Evolutionary conservation across 2,329 filamentous ascomycete species (phyloP).

Genomic region (Ceratocystis colombiana): DNA sequence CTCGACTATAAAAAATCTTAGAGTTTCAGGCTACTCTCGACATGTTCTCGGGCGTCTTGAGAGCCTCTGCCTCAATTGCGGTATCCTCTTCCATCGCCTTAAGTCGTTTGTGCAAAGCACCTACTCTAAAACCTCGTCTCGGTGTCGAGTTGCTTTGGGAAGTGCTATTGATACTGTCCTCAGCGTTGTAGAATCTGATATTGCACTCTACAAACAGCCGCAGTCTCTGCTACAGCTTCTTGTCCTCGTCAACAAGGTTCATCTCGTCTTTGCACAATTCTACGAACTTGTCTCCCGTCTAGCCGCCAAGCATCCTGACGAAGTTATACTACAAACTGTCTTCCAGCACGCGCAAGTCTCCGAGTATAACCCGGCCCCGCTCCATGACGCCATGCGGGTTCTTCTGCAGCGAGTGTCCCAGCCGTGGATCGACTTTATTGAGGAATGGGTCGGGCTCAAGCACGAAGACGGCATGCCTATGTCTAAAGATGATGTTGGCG

Average conservation of each 20-base stretch:
- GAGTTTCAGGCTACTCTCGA: slow-evolving; percentile 48
- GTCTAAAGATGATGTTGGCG: slow-evolving; percentile 38
- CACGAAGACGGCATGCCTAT: slow-evolving; percentile 47
- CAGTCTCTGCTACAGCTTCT: slow-evolving; percentile 47
- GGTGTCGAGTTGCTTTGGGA: slow-evolving; percentile 44
- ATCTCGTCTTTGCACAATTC: slow-evolving; percentile 43
- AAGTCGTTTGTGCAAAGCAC: slow-evolving; percentile 39
- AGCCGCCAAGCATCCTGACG: slow-evolving; percentile 42
- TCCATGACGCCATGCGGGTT: slow-evolving; percentile 56
- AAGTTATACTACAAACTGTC: slow-evolving; percentile 50
- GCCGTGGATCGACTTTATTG: slow-evolving; percentile 57
- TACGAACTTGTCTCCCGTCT: slow-evolving; percentile 42
- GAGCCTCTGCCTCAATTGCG: slow-evolving; percentile 39
- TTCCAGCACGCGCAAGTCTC: slow-evolving; percentile 53
- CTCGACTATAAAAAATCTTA: slow-evolving; percentile 38
- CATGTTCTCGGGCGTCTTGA: slow-evolving; percentile 41
- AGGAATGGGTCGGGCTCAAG: slow-evolving; percentile 65
- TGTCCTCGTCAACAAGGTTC: slow-evolving; percentile 39
- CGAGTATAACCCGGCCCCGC: slow-evolving; percentile 51
- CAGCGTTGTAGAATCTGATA: slow-evolving; percentile 40
- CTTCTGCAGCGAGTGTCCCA: slow-evolving; percentile 52
- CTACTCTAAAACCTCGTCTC: slow-evolving; percentile 38
- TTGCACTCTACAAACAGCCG: slow-evolving; percentile 38
- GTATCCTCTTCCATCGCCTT: slow-evolving; percentile 40
- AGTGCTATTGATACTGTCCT: slow-evolving; percentile 42